A percentile compares a stretch with the other conserved stretches of the same genome.
Evolutionary conservation across 2,329 filamentous ascomycete species (phyloP).

Genomic region (Aplosporella prunicola): DNA sequence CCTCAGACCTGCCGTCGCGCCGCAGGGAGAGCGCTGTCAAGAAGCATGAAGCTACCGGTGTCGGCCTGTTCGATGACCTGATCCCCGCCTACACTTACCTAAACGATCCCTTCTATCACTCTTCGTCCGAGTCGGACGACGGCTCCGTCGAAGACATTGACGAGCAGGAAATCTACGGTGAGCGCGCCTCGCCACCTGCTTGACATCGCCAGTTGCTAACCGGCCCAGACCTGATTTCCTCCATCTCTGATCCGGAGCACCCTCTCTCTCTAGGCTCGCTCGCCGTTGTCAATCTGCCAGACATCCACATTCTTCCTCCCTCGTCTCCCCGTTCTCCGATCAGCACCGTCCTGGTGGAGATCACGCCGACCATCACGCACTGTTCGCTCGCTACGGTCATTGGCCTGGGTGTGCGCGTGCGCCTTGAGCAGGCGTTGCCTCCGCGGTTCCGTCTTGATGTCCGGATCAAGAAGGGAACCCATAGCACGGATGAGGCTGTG

Average conservation of each 20-base stretch:
- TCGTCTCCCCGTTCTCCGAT: conserved; percentile 54
- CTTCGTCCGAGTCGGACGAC: no score
- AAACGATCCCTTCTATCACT: no score
- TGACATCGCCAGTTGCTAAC: conserved; percentile 2
- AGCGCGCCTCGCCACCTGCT: conserved; percentile 9
- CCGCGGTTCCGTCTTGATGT: conserved; percentile 89
- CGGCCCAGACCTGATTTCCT: conserved; percentile 74
- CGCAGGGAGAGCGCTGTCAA: conserved; percentile 36
- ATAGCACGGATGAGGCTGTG: conserved; percentile 87
- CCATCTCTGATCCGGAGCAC: conserved; percentile 93
- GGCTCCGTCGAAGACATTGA: conserved; percentile 74
- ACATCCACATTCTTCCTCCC: conserved; percentile 72
- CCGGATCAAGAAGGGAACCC: conserved; percentile 90
- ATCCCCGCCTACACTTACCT: conserved; percentile 41
- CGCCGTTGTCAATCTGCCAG: conserved; percentile 89
- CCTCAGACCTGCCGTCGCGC: conserved; percentile 79
- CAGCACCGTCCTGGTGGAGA: conserved; percentile 70
- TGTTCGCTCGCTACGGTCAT: conserved; percentile 96
- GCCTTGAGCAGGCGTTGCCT: conserved; percentile 82
- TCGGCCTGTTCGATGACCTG: conserved; percentile 46
- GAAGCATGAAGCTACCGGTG: conserved; percentile 38
- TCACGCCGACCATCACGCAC: conserved; percentile 94
- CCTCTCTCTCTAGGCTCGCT: conserved; percentile 87
- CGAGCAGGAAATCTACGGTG: conserved; percentile 93
- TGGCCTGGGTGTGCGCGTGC: conserved; percentile 81